Base-by-base conservation (phyloP, 129 eudicot species). In the Helianthus tuberosus region DNA sequence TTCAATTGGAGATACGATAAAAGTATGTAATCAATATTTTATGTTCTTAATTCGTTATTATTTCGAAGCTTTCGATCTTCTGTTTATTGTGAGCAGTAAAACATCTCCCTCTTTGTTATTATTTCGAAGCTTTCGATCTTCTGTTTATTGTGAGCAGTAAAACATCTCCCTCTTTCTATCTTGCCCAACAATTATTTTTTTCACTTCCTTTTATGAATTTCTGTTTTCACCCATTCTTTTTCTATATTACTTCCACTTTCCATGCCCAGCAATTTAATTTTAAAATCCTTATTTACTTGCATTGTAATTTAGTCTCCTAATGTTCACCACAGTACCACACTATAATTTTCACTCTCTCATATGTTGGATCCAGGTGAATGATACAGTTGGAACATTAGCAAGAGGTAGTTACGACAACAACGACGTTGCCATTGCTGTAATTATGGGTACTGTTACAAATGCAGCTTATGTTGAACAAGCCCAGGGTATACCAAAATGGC, bases 391-490 rank as follows among this genome's bases (percentile, higher is more conserved):
- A 58, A 93, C 96, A 53, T 78, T 93, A 62, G 98, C 98, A 16
- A 96, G 98, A 58, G 97, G 97, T 65, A 78, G 88, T 79, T 89
- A 86, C 14, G 51, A 66, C 36, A 67, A 87, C 79, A 80, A 70
- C 17, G 96, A 93, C 32, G 92, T 84, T 29, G 73, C 75, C 39
- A 67, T 83, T 17, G 98, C 96, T 0, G 98, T 93, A 64, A 93
- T 93, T 36, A 79, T 93, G 87, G 98, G 96, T 17, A 93, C 96
- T 0, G 98, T 95, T 36, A 85, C 89, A 5, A 93, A 93, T 84
- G 96, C 98, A 55, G 98, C 98, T 55, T 93, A 93, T 69, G 92
- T 93, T 62, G 98, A 93, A 75, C 92, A 88, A 73, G 89, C 92
- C 57, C 87, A 86, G 69, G 81, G 86, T 55, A 89, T 93, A 69